Conservation (phyloP, 768 basidiomycete species). For the Cystobasidium ongulense region DNA sequence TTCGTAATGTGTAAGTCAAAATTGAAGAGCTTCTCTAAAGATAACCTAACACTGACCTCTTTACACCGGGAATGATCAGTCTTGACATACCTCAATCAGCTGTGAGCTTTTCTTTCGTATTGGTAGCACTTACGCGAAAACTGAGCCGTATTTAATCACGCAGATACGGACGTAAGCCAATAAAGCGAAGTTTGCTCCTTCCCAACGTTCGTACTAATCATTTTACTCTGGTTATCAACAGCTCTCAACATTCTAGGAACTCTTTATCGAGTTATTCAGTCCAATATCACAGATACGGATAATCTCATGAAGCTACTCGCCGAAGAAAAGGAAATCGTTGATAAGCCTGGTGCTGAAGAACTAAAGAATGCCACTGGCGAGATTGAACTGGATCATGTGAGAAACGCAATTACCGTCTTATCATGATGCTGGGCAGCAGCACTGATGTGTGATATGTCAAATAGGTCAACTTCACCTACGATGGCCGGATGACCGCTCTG, state of each 20-base stretch:
- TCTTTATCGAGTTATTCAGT: conserved; percentile 67
- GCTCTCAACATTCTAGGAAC: conserved; percentile 71
- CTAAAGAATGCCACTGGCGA: conserved; percentile 64
- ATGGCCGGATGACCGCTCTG: conserved; percentile 54
- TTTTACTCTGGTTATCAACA: conserved; percentile 48
- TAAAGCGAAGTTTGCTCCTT: neutral
- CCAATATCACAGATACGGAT: conserved; percentile 66
- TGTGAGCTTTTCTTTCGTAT: conserved; percentile 46
- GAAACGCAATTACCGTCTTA: conserved; percentile 55
- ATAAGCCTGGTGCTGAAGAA: conserved; percentile 65
- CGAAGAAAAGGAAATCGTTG: conserved; percentile 74
- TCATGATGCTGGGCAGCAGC: conserved; percentile 54
- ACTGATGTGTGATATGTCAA: neutral
- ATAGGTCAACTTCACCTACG: conserved; percentile 36
- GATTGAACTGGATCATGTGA: conserved; percentile 72
- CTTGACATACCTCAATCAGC: conserved; percentile 62
- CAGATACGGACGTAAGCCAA: conserved; percentile 33
- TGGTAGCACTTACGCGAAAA: no score
- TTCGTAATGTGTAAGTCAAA: conserved; percentile 27
- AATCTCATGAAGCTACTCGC: conserved; percentile 69
- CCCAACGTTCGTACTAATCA: neutral
- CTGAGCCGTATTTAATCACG: neutral
- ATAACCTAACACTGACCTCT: neutral
- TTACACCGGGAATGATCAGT: neutral
- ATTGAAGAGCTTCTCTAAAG: neutral